Conservation (phyloP, 75 land plant genomes). For the Selaginella tamariscina region DNA sequence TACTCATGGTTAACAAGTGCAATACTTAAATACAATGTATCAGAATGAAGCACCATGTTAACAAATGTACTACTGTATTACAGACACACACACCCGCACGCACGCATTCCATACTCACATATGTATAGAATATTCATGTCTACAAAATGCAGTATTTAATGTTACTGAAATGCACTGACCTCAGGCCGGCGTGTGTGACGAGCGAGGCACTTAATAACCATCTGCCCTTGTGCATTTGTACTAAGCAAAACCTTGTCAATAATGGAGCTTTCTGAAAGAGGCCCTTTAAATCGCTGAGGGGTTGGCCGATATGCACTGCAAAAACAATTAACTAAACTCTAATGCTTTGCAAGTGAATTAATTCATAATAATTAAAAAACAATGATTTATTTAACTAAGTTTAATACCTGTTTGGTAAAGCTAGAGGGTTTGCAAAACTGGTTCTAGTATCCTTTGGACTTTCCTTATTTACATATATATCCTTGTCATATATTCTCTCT, state of each 20-base stretch:
- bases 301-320: constrained; percentile 54
- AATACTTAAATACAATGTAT: neutral
- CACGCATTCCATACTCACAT: neutral
- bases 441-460: constrained; percentile 45
- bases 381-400: neutral
- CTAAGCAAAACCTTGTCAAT: constrained; percentile 73
- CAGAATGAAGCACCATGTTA: neutral
- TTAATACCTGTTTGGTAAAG: constrained; percentile 49
- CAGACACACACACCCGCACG: neutral
- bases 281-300: constrained; percentile 54
- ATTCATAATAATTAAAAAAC: neutral
- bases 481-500: constrained; percentile 62
- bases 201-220: constrained; percentile 57
- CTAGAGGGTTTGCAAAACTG: constrained; percentile 22
- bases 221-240: constrained; percentile 38
- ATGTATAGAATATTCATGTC: neutral
- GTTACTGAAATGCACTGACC: constrained; percentile 27
- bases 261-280: constrained; percentile 61
- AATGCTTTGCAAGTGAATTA: neutral
- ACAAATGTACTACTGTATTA: neutral
- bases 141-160: neutral
- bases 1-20: neutral
- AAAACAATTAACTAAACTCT: neutral
- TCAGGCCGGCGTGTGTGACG: constrained; percentile 93
- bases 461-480: constrained; percentile 69